phyloP scores from a whole-genome alignment of 306 rosid genomes.

The Hippophae tibetana region DNA sequence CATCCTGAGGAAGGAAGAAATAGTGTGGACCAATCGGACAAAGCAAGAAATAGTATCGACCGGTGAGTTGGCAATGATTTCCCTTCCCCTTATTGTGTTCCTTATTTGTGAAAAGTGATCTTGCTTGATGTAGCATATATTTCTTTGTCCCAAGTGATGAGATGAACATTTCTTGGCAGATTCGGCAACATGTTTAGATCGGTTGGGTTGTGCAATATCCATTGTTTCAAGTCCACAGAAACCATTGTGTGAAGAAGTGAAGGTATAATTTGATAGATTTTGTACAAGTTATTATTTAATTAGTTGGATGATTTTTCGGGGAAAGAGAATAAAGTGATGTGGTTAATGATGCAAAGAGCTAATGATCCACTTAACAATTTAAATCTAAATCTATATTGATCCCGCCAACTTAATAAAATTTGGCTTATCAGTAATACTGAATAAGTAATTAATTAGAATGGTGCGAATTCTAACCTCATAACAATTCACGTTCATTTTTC shows the following conservation, averaged over 20 bases:
- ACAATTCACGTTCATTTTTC: no score
- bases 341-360: no score
- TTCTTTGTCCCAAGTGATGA: constrained; percentile 20
- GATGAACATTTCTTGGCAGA: constrained; percentile 41
- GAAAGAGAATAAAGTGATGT: constrained; percentile 1
- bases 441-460: no score
- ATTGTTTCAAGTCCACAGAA: constrained; percentile 75
- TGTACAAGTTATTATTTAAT: constrained; percentile 18
- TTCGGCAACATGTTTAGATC: constrained; percentile 89
- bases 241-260: constrained; percentile 46
- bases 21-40: constrained; percentile 47
- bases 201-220: constrained; percentile 81
- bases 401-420: no score
- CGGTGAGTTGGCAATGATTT: constrained; percentile 35
- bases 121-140: neutral
- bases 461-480: no score
- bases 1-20: constrained; percentile 28
- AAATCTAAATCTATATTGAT: no score
- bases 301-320: constrained; percentile 31
- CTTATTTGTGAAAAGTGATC: constrained; percentile 1
- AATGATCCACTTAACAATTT: no score
- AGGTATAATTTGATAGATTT: neutral
- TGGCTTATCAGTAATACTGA: no score
- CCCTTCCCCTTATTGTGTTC: neutral
- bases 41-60: constrained; percentile 73